Evolutionary conservation across 2,329 filamentous ascomycete genomes (phyloP).

Genomic region (Dryadomyces quercivorus): DNA sequence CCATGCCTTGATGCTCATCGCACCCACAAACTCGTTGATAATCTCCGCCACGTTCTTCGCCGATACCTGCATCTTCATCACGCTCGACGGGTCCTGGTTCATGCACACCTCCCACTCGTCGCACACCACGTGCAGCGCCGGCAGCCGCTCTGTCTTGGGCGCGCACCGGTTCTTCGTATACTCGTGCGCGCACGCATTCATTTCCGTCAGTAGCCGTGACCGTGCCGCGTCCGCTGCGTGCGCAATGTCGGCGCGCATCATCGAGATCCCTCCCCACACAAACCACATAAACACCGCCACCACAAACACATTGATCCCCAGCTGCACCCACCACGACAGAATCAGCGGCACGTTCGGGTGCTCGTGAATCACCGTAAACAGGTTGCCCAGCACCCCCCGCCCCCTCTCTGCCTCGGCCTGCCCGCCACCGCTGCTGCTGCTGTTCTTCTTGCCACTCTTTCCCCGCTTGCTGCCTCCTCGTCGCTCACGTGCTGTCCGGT

Average conservation of each 20-base stretch:
- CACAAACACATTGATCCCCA: conserved; percentile 52
- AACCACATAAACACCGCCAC: conserved; percentile 48
- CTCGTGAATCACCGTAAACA: conserved; percentile 40
- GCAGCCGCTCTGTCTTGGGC: conserved; percentile 47
- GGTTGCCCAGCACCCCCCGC: conserved; percentile 25
- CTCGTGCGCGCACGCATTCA: conserved; percentile 58
- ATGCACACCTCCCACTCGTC: conserved; percentile 79
- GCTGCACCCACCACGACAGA: conserved; percentile 45
- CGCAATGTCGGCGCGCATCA: conserved; percentile 63
- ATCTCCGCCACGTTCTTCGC: conserved; percentile 86
- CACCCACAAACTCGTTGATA: conserved; percentile 85
- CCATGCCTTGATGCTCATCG: conserved; percentile 71
- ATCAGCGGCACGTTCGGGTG: conserved; percentile 48
- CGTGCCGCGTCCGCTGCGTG: conserved; percentile 58
- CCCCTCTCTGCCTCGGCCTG: too few relatives aligned
- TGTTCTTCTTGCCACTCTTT: background rate
- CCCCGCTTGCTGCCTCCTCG: conserved; percentile 9
- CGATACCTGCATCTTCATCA: conserved; percentile 69
- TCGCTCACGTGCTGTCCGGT: conserved; percentile 12
- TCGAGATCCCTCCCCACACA: conserved; percentile 55
- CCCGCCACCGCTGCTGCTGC: background rate
- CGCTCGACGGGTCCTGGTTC: conserved; percentile 64
- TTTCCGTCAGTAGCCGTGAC: conserved; percentile 58
- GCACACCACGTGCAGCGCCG: conserved; percentile 63
- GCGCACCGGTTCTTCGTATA: conserved; percentile 69